Base-by-base conservation (phyloP, 1,284 basidiomycete genomes). In the Sanghuangporus weigelae region DNA sequence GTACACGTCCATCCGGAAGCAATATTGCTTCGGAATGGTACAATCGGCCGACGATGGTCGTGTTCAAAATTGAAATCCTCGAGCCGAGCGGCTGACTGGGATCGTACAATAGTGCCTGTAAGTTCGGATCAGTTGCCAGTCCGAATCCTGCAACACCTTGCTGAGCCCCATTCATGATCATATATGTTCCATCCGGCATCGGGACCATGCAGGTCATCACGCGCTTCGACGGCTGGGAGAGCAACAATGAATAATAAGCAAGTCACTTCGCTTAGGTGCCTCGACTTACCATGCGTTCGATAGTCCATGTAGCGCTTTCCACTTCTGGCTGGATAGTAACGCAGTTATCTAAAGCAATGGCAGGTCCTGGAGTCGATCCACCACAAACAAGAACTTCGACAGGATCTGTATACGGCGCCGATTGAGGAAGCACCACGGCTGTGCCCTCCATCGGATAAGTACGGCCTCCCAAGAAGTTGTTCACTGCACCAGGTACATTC, bases 21-120 rank as follows among this genome's bases (percentile, higher is more conserved):
- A 90, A 79, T 19, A 78, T 80, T 60, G 86, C 85, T 71, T 90
- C 89, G 0, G 87, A 90, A 71, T 95, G 93, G 69, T 95, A 95
- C 71, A 95, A 70, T 21, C 93, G 85, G 11, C 92, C 85, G 46
- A 93, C 87, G 62, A 85, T 88, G 14, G 90, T 92, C n/a, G 73
- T 81, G 72, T 80, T 76, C 67, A 87, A 78, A 75, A 89, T 81
- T 65, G 89, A 85, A 68, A 87, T 78, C 65, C 91, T 84, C 59
- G 83, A 80, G n/a, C 79, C 77, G 38, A 84, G 66, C 1, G 89
- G 80, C 60, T 80, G 74, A 0, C 79, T 72, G 0, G 90, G 90
- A 69, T 90, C 86, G 68, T 91, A 92, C 2, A 92, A 77, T 26
- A 90, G 64, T 0, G 89, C 89, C 8, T 73, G 75, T 6, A 85